A percentile compares a stretch with the other conserved stretches of the same genome.
Evolutionary conservation across 2,329 filamentous ascomycete species (phyloP).

Genomic region (Polytolypa hystricis): DNA sequence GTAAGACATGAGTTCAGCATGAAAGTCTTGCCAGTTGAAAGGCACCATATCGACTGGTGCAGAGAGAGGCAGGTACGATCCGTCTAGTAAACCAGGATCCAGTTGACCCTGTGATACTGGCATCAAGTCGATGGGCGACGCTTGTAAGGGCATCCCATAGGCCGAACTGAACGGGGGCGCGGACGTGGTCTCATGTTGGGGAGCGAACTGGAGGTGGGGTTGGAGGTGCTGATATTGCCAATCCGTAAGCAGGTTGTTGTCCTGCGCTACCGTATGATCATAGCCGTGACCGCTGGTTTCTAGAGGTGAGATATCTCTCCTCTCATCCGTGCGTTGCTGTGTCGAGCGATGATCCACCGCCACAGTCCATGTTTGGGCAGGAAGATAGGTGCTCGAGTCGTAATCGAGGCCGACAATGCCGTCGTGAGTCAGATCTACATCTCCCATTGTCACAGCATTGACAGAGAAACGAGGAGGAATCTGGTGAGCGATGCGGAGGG

Average conservation of each 20-base stretch:
- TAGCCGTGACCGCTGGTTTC: slow-evolving; percentile 34
- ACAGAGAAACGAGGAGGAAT: slow-evolving; percentile 11
- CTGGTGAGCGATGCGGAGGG: slow-evolving; percentile 9
- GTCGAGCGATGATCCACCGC: slow-evolving; percentile 28
- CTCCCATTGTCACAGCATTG: slow-evolving; percentile 27
- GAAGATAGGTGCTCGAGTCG: slow-evolving; percentile 36
- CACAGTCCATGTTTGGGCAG: slow-evolving; percentile 33
- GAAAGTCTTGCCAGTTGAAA: slow-evolving; percentile 68
- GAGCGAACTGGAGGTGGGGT: slow-evolving; percentile 26
- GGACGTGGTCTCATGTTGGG: slow-evolving; percentile 44
- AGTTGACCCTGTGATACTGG: slow-evolving; percentile 52
- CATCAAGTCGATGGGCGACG: slow-evolving; percentile 42
- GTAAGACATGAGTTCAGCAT: slow-evolving; percentile 53
- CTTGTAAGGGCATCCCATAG: slow-evolving; percentile 39
- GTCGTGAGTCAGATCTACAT: slow-evolving; percentile 34
- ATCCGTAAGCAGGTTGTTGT: slow-evolving; percentile 35
- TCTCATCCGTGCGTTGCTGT: slow-evolving; percentile 23
- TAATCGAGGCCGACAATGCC: slow-evolving; percentile 38
- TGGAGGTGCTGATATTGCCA: slow-evolving; percentile 36
- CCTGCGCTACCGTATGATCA: slow-evolving; percentile 33
- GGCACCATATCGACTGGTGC: slow-evolving; percentile 55
- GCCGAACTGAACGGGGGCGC: slow-evolving; percentile 45
- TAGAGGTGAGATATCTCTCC: slow-evolving; percentile 32
- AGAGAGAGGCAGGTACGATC: slow-evolving; percentile 45
- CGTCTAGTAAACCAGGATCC: slow-evolving; percentile 51